A percentile compares a stretch with the other conserved stretches of the same genome.
Conservation (phyloP, 805 yeast genomes). For the Ogataea haglerorum region DNA sequence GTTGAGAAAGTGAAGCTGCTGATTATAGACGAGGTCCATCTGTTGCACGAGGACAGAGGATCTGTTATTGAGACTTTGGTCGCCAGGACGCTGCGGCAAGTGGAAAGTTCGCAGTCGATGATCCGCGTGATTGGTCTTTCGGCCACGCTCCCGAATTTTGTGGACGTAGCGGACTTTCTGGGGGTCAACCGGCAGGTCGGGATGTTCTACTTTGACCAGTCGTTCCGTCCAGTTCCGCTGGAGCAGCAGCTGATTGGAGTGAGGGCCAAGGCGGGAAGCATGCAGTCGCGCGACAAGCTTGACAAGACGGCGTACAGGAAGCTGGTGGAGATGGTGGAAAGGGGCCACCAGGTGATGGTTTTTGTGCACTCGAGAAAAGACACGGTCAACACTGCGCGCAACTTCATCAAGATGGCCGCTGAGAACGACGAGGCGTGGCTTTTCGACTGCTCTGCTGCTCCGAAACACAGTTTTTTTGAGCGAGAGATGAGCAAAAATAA, state of each 20-base stretch:
- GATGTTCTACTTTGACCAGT: constrained; percentile 89
- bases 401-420: constrained; percentile 65
- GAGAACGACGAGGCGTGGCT: constrained; percentile 51
- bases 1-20: constrained; percentile 80
- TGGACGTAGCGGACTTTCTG: constrained; percentile 92
- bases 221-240: constrained; percentile 91
- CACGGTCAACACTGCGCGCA: constrained; percentile 77
- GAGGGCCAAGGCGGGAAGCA: constrained; percentile 77
- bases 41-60: constrained; percentile 96
- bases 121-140: constrained; percentile 91
- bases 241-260: constrained; percentile 87
- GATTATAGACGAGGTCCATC: constrained; percentile 94
- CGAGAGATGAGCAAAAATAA: constrained; percentile 70
- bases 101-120: constrained; percentile 90
- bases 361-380: constrained; percentile 96
- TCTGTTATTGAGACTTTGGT: constrained; percentile 94
- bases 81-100: constrained; percentile 91
- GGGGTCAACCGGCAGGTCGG: constrained; percentile 90
- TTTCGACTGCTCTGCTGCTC: constrained; percentile 55
- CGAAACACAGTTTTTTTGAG: constrained; percentile 41
- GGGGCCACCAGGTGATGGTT: constrained; percentile 90
- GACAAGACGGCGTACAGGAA: constrained; percentile 78
- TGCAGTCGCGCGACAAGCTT: constrained; percentile 64
- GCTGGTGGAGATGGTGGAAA: constrained; percentile 57
- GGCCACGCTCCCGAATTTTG: constrained; percentile 87